Evolutionary conservation across 2,329 filamentous ascomycete genomes (phyloP).

Genomic region (Penicillium sp.): DNA sequence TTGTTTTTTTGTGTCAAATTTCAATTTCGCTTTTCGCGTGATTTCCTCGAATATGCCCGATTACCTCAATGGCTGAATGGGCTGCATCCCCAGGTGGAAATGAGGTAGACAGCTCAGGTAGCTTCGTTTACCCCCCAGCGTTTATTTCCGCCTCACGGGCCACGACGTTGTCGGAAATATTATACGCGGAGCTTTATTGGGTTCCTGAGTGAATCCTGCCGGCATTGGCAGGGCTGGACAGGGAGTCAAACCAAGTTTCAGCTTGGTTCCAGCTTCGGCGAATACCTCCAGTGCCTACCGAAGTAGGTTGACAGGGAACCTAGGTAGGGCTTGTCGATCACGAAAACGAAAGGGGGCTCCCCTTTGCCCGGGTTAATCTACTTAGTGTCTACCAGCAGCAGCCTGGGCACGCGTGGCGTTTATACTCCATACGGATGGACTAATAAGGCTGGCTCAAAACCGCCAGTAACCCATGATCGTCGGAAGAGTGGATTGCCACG

Average conservation of each 20-base stretch:
- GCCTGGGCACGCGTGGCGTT: conserved; percentile 5
- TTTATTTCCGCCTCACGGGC: too few relatives aligned
- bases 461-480: conserved; percentile 8
- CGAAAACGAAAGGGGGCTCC: background rate
- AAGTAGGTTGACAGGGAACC: background rate
- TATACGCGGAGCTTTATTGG: too few relatives aligned
- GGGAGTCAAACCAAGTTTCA: background rate
- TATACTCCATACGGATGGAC: background rate
- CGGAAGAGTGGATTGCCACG: conserved; percentile 21
- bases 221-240: background rate
- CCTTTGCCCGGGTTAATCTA: background rate
- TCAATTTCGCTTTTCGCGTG: background rate
- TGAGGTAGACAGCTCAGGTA: conserved; percentile 6
- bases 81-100: conserved; percentile 11
- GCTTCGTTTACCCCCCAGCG: background rate
- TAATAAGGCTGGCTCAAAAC: conserved; percentile 18
- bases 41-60: conserved; percentile 6
- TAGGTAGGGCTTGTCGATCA: conserved; percentile 6
- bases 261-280: background rate
- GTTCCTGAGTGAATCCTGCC: too few relatives aligned
- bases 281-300: too few relatives aligned
- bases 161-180: too few relatives aligned
- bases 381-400: background rate
- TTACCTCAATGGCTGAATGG: conserved; percentile 17
- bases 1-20: background rate